Evolutionary conservation across 768 basidiomycete species (phyloP).

Genomic region (Suillus sp.): DNA sequence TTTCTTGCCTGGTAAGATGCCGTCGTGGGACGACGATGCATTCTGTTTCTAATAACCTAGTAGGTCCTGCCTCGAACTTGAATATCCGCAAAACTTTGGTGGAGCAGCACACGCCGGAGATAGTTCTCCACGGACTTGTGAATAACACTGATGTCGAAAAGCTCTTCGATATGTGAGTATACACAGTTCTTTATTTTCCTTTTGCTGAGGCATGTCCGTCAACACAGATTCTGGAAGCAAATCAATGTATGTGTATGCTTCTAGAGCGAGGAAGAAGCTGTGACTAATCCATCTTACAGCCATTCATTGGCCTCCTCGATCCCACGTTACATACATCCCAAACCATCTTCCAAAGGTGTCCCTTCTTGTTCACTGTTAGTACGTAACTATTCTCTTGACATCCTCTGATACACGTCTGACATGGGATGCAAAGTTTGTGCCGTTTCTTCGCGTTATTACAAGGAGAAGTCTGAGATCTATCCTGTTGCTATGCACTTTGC

Average conservation of each 20-base stretch:
- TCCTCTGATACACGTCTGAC: constrained; percentile 2
- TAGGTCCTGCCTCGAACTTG: constrained; percentile 74
- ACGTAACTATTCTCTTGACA: constrained; percentile 31
- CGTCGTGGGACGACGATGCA: constrained; percentile 7
- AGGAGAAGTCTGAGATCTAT: constrained; percentile 81
- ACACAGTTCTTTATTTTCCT: not conserved
- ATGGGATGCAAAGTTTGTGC: constrained; percentile 63
- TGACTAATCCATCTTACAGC: constrained; percentile 32
- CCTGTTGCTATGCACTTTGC: constrained; percentile 90
- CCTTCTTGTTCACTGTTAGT: constrained; percentile 90
- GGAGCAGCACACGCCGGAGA: constrained; percentile 79
- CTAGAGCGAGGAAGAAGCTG: not conserved
- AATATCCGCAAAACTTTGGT: constrained; percentile 69
- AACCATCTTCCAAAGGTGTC: constrained; percentile 78
- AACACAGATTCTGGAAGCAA: constrained; percentile 64
- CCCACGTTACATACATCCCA: constrained; percentile 79
- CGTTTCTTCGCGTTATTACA: constrained; percentile 78
- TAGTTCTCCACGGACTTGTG: constrained; percentile 78
- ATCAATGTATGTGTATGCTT: constrained; percentile 57
- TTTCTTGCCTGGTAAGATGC: constrained; percentile 68
- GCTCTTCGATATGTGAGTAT: constrained; percentile 78
- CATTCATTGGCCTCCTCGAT: constrained; percentile 77
- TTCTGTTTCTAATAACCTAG: not conserved
- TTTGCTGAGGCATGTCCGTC: constrained; percentile 12
- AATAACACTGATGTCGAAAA: constrained; percentile 78